Base-by-base conservation (phyloP, 192 early-diverging fungal species). In the Coemansia erecta region DNA sequence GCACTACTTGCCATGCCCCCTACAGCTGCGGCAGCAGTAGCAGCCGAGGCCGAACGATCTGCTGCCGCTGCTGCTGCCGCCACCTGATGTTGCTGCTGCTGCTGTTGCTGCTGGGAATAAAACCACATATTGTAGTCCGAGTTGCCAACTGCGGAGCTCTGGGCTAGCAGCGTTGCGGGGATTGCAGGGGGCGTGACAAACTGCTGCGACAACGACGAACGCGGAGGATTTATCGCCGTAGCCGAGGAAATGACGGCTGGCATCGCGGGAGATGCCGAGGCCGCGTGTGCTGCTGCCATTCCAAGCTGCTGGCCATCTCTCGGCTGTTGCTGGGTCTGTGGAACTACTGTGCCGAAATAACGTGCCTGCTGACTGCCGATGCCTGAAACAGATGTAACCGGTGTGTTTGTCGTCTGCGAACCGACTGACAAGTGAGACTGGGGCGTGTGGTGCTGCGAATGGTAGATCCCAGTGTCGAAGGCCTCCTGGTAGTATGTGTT, bases 41-140 rank as follows among this genome's bases (percentile, higher is more conserved):
- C 56, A n/a, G 40, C 64, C 5, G 64, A 60, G 19, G 50, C 42
- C 10, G 70, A 54, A 42, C 72, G 72, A 65, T 67, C 64, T 1
- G 68, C 50, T 58, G 68, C 9, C 26, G 60, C 24, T n/a, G 28
- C 28, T 51, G 35, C 35, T 37, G 35, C 48, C 37, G 64, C 14
- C n/a, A 14, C 15, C 9, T 1, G 3, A 7, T 45, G 43, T 17
- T 45, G 43, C 6, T 45, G 48, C 22, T 50, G 74, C 50, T 75
- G 73, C 43, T 68, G 55, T 28, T 66, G 74, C 50, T 75, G 73
- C 43, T 77, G 74, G 13, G 67, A 60, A 56, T 77, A 77, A n/a
- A 77, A 45, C 74, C 67, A 69, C 24, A 70, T 69, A 47, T 58
- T 61, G 64, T 77, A 77, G 12, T 77, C 74, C 26, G 68, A 49